Evolutionary conservation across 2,329 filamentous ascomycete genomes (phyloP), one percentile per base, ranked within the genome.

Genomic region (Tolypocladium tundrense): DNA sequence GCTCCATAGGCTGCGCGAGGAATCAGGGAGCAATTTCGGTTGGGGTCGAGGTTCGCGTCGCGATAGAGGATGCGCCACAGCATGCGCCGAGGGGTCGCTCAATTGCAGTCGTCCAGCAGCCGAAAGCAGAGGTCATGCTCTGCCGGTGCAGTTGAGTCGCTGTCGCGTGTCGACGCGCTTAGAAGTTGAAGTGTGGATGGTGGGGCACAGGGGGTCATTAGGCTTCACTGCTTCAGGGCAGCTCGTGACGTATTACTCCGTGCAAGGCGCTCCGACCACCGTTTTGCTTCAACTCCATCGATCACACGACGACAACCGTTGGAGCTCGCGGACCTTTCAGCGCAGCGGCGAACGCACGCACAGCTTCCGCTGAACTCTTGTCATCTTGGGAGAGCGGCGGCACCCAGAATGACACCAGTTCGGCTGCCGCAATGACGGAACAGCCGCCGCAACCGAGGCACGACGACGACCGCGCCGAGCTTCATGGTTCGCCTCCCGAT

Each of bases 401-500:
- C 57, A 60, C 63, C 57, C 67, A 70, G 65, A 58, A 71, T 71
- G 69, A 67, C 58, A 65, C 58, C 62, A 63, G 62, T 62, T 59
- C 60, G 50, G 55, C 62, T 59, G 60, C 60, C 62, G 65, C 68
- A 70, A 77, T 77, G 75, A 77, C 74, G 68, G 70, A 75, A 65
- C 69, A 67, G 67, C 68, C 72, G 68, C 70, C 72, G 63, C 64
- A 66, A 59, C 63, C 62, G 66, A 55, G 53, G 43, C 53, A 4
- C 21, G 53, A 55, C 39, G 70, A 68, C 53, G 63, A 31, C 31
- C 5, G n/a, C 7, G n/a, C 37, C 21, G 16, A 31, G 33, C 42
- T 9, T 10, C 48, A 9, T 21, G 31, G 48, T 4, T 52, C 48
- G 19, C 48, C 13, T 31, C 13, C 54, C 42, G 43, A 50, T 11